These are phyloP conservation scores for Carex littledalei DNA, from an alignment of 176 grass and related monocot genomes.

Conservation along the genomic window DNA sequence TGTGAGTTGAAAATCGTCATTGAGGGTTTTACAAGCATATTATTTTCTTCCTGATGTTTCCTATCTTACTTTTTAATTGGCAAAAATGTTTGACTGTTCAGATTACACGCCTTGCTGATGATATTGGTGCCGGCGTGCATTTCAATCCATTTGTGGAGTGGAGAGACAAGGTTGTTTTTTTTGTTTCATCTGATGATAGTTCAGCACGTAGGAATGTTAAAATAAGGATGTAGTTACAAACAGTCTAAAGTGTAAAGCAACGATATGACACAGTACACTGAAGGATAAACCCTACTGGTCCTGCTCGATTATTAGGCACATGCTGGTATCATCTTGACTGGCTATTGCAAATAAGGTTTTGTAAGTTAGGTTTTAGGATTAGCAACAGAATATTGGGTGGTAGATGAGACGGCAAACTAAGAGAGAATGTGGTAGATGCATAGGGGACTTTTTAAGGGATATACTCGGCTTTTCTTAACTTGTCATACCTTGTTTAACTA, in stretches of 20 bases:
- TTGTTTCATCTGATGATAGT: neutral
- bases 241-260: neutral
- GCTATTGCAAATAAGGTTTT: neutral
- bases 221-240: neutral
- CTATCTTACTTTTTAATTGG: neutral
- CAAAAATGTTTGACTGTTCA: constrained; percentile 27
- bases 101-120: constrained; percentile 55
- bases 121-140: constrained; percentile 59
- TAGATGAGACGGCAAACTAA: neutral
- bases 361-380: neutral
- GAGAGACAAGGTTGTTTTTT: constrained; percentile 55
- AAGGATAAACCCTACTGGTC: neutral
- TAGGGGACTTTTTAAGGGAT: neutral
- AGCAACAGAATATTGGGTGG: neutral
- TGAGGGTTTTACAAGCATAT: neutral
- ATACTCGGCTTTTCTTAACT: neutral
- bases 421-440: neutral
- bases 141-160: constrained; percentile 94
- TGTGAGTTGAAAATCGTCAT: neutral
- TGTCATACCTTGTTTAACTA: neutral
- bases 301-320: neutral
- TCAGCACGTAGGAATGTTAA: neutral
- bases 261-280: neutral
- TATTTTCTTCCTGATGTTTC: neutral
- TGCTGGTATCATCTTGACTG: neutral